Conservation (phyloP, 352 stramenopile genomes). For the Globisporangium rhizosaccharum region DNA sequence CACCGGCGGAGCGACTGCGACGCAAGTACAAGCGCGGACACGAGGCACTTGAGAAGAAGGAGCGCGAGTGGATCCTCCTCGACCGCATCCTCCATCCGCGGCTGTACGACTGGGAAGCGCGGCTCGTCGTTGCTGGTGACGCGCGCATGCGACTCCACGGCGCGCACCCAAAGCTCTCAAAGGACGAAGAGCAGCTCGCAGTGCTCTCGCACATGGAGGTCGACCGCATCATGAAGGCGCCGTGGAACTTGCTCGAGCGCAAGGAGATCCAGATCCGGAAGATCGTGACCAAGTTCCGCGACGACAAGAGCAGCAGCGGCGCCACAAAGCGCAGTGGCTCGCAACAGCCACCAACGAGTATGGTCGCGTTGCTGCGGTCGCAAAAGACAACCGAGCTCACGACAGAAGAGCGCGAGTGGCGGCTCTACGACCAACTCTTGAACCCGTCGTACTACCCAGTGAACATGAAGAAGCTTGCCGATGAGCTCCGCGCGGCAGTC, state of each 20-base stretch:
- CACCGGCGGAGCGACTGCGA: slow-evolving; percentile 53
- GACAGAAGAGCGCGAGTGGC: slow-evolving; percentile 64
- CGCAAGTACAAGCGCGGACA: slow-evolving; percentile 78
- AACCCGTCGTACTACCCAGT: slow-evolving; percentile 67
- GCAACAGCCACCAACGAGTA: slow-evolving; percentile 15
- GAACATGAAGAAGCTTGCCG: slow-evolving; percentile 38
- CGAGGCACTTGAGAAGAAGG: slow-evolving; percentile 58
- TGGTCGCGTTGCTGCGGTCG: slow-evolving; percentile 43
- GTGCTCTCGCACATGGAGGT: slow-evolving; percentile 57
- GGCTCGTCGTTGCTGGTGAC: slow-evolving; percentile 17
- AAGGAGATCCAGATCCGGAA: slow-evolving; percentile 77
- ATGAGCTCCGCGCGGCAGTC: slow-evolving; percentile 7
- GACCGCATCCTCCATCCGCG: slow-evolving; percentile 63
- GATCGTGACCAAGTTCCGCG: slow-evolving; percentile 59
- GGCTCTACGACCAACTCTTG: slow-evolving; percentile 59
- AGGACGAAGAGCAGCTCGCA: slow-evolving; percentile 60
- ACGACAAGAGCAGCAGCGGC: slow-evolving; percentile 23
- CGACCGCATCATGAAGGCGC: slow-evolving; percentile 62
- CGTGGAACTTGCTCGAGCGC: slow-evolving; percentile 65
- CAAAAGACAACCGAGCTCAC: slow-evolving; percentile 49
- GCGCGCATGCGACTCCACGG: slow-evolving; percentile 37
- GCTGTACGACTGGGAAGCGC: slow-evolving; percentile 67
- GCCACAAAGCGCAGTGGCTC: slow-evolving; percentile 9
- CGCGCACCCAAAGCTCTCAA: slow-evolving; percentile 39
- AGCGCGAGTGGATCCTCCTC: slow-evolving; percentile 72